These are phyloP conservation scores for Sicyos edulis DNA, from an alignment of 306 rosid species.

Conservation along the genomic window DNA sequence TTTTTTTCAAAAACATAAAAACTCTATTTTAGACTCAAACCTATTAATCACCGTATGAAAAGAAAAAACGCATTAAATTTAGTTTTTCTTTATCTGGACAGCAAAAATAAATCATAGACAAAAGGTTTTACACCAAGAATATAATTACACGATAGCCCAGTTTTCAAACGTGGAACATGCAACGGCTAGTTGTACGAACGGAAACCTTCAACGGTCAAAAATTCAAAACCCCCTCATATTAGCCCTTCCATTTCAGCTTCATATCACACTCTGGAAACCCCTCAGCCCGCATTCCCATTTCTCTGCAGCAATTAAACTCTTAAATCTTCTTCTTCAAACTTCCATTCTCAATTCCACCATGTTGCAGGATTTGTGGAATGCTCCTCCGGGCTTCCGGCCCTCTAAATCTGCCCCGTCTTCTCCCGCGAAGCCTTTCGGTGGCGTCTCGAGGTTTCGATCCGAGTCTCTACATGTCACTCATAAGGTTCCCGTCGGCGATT, in stretches of 20 bases:
- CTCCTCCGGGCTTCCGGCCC: constrained; percentile 89
- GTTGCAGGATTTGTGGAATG: constrained; percentile 93
- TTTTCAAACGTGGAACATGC: not conserved
- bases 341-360: constrained; percentile 25
- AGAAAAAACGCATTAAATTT: too few species aligned
- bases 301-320: not conserved
- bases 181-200: constrained; percentile 33
- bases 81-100: not conserved
- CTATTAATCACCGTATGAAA: too few species aligned
- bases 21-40: too few species aligned
- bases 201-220: constrained; percentile 30
- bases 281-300: not conserved
- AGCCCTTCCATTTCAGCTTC: constrained; percentile 4
- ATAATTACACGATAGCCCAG: not conserved
- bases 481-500: constrained; percentile 78
- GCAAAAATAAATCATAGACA: not conserved
- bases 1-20: too few species aligned
- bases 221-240: constrained; percentile 20
- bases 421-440: constrained; percentile 87
- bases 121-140: not conserved
- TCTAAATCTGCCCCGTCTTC: constrained; percentile 91
- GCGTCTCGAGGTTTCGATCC: constrained; percentile 58
- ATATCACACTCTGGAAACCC: too few species aligned
- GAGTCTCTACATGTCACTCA: constrained; percentile 77
- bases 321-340: constrained; percentile 1